These are phyloP conservation scores for Exserohilum rostratum DNA, from an alignment of 2,329 filamentous ascomycete species.

Conservation along the genomic window DNA sequence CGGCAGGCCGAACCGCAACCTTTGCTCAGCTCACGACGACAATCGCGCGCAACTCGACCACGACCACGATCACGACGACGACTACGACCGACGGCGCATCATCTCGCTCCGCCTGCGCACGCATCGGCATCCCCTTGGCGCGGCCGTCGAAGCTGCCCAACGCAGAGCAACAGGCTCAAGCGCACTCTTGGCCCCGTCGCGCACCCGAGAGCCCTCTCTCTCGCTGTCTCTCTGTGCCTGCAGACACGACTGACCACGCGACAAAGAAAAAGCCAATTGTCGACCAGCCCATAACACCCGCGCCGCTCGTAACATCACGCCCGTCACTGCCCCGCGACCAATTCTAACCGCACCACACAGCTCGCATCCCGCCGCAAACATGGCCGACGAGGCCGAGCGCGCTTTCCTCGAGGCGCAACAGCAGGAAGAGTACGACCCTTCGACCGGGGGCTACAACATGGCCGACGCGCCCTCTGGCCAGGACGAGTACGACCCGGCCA, in stretches of 20 bases:
- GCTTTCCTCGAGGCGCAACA: constrained; percentile 60
- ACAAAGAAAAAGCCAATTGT: constrained; percentile 30
- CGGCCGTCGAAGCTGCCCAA: not conserved
- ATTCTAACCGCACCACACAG: constrained; percentile 19
- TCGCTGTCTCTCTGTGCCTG: too few species aligned
- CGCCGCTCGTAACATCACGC: constrained; percentile 19
- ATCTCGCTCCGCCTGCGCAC: constrained; percentile 16
- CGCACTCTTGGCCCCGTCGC: constrained; percentile 10
- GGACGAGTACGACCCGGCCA: constrained; percentile 50
- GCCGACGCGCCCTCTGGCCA: constrained; percentile 53
- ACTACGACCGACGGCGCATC: constrained; percentile 20
- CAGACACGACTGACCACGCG: constrained; percentile 24
- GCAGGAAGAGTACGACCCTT: constrained; percentile 46
- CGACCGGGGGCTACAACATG: constrained; percentile 45
- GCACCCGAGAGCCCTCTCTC: constrained; percentile 14
- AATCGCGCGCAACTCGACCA: constrained; percentile 6
- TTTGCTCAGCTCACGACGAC: constrained; percentile 15
- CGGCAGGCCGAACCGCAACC: constrained; percentile 12
- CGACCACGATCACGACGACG: not conserved
- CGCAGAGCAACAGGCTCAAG: not conserved
- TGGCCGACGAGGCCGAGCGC: constrained; percentile 61
- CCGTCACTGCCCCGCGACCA: constrained; percentile 5
- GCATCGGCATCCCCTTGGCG: not conserved
- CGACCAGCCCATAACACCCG: constrained; percentile 14
- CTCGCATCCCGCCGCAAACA: constrained; percentile 30